Evolutionary conservation across 352 stramenopile species (phyloP).

Genomic region (Phytophthora pseudosyringae): DNA sequence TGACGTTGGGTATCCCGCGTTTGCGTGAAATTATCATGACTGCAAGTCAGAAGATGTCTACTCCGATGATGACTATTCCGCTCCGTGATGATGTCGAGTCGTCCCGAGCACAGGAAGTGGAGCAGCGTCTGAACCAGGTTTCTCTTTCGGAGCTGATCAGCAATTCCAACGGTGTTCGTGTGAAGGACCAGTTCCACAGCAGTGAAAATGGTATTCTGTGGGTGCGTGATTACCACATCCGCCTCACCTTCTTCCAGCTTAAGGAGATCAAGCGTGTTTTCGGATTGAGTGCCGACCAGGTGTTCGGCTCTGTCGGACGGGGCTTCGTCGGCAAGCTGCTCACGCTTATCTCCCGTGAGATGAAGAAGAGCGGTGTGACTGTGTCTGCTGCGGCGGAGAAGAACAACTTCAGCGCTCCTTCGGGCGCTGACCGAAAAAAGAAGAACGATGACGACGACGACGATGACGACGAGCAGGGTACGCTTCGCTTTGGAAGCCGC

Average conservation of each 20-base stretch:
- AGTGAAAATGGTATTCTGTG: conserved; percentile 92
- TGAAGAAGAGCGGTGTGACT: conserved; percentile 88
- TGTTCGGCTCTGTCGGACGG: conserved; percentile 88
- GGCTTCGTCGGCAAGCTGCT: conserved; percentile 94
- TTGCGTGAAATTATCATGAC: conserved; percentile 99
- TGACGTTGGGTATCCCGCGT: conserved; percentile 99
- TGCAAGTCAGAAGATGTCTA: conserved; percentile 96
- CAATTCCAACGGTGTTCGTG: conserved; percentile 91
- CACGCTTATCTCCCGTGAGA: conserved; percentile 94
- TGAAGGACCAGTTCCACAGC: conserved; percentile 92
- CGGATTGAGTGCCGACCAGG: conserved; percentile 93
- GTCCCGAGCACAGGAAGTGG: conserved; percentile 72
- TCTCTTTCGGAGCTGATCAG: conserved; percentile 94
- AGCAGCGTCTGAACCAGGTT: conserved; percentile 93
- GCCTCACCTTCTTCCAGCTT: conserved; percentile 93
- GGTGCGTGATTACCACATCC: conserved; percentile 97
- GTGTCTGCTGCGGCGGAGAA: conserved; percentile 61
- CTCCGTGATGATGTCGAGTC: conserved; percentile 67
- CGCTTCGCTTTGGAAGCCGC: conserved; percentile 79
- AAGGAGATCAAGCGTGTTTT: conserved; percentile 97
- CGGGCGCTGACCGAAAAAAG: conserved; percentile 49
- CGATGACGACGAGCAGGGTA: conserved; percentile 91
- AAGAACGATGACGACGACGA: conserved; percentile 74
- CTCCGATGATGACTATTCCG: conserved; percentile 99
- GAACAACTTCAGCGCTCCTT: conserved; percentile 44